phyloP scores from a whole-genome alignment of 352 stramenopile genomes.

The Thalassiosira oceanica region DNA sequence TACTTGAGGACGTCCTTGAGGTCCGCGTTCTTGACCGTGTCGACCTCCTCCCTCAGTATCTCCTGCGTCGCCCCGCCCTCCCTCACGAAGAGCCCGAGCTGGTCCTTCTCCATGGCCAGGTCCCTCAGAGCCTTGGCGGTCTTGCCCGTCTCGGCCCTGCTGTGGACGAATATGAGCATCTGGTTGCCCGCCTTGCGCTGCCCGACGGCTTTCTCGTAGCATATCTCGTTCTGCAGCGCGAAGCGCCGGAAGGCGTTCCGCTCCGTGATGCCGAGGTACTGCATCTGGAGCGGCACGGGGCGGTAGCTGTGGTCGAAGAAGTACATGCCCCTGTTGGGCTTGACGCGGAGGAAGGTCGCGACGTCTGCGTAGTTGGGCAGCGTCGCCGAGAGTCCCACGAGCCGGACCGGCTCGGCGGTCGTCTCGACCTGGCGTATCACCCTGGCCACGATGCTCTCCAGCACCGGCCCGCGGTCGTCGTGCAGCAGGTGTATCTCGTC shows the following conservation, averaged over 20 bases:
- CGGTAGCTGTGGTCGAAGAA: conserved; percentile 96
- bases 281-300: conserved; percentile 96
- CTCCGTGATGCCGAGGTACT: conserved; percentile 94
- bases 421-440: conserved; percentile 96
- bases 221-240: conserved; percentile 99
- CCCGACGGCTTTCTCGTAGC: conserved; percentile 97
- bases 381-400: conserved; percentile 97
- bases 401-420: conserved; percentile 94
- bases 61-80: conserved; percentile 66
- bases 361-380: conserved; percentile 99
- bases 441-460: conserved; percentile 98
- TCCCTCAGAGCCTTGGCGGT: conserved; percentile 92
- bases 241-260: conserved; percentile 84
- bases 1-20: conserved; percentile 91
- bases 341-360: conserved; percentile 94
- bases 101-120: conserved; percentile 70
- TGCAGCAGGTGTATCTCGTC: conserved; percentile 99
- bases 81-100: conserved; percentile 74
- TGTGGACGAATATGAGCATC: conserved; percentile 99
- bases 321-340: conserved; percentile 89
- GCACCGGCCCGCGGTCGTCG: conserved; percentile 96
- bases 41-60: conserved; percentile 63
- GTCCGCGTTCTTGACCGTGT: conserved; percentile 90
- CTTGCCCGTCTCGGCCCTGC: conserved; percentile 94
- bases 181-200: conserved; percentile 94